These are phyloP conservation scores for Dictyophora rubrovolvata DNA, from an alignment of 768 basidiomycete genomes.

Conservation along the genomic window DNA sequence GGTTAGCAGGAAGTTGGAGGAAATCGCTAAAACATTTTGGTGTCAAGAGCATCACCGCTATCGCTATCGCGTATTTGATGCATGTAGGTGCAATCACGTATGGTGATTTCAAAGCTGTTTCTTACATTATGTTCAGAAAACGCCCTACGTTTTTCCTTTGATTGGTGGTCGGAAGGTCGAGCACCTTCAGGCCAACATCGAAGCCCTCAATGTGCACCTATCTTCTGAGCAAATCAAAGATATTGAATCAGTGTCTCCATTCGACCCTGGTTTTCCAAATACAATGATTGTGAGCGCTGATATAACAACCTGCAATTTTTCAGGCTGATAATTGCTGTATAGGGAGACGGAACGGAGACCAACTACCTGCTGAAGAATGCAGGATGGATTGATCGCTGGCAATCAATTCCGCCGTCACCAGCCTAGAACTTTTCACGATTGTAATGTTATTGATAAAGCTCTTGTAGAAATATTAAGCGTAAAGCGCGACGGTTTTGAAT, in stretches of 20 bases:
- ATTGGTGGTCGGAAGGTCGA: constrained; percentile 17
- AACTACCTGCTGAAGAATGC: not conserved
- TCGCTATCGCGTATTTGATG: not conserved
- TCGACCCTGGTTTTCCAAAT: constrained; percentile 11
- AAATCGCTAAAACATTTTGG: constrained; percentile 12
- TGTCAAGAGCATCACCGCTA: constrained; percentile 1
- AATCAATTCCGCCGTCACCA: not conserved
- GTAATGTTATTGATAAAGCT: too few species aligned
- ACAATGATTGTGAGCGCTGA: not conserved
- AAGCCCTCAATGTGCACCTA: constrained; percentile 9
- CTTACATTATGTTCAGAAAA: constrained; percentile 39
- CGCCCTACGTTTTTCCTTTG: constrained; percentile 19
- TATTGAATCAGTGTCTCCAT: constrained; percentile 4
- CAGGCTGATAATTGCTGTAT: not conserved
- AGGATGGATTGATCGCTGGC: not conserved
- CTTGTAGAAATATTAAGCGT: too few species aligned
- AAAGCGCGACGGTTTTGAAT: too few species aligned
- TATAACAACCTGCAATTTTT: not conserved
- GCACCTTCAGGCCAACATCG: constrained; percentile 16
- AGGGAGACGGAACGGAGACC: not conserved
- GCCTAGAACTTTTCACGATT: too few species aligned
- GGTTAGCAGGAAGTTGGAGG: constrained; percentile 10
- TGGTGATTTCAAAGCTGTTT: constrained; percentile 28
- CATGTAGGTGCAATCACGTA: not conserved
- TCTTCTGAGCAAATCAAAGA: constrained; percentile 10